phyloP scores from a whole-genome alignment of 1,139 yeast genomes.

The Petasospora fabianii region DNA sequence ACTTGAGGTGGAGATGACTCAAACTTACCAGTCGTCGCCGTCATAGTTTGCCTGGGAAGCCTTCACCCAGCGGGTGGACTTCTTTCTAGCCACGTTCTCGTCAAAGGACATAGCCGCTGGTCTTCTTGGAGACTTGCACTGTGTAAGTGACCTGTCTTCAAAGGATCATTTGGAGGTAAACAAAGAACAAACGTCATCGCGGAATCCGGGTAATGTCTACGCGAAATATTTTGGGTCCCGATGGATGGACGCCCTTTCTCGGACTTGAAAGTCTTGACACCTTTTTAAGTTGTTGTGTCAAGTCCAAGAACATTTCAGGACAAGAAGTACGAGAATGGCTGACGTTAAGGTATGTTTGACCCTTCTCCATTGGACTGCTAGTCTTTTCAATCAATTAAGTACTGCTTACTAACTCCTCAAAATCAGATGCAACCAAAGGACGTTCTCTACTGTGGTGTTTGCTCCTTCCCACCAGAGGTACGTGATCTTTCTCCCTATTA shows the following conservation, averaged over 20 bases:
- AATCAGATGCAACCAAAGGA: constrained; percentile 35
- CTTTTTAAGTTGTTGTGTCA: background rate
- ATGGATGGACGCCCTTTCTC: background rate
- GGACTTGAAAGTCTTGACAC: background rate
- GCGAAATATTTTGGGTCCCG: too few relatives aligned
- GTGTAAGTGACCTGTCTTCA: background rate
- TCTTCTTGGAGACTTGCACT: too few relatives aligned
- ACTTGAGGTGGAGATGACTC: too few relatives aligned
- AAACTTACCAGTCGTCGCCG: constrained; percentile 57
- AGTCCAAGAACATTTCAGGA: too few relatives aligned
- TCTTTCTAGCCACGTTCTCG: constrained; percentile 50
- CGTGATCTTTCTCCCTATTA: constrained; percentile 1
- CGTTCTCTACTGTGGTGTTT: constrained; percentile 74
- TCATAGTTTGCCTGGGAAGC: constrained; percentile 52
- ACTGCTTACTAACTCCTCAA: constrained; percentile 5
- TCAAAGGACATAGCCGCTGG: constrained; percentile 19
- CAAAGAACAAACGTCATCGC: too few relatives aligned
- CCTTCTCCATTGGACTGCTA: too few relatives aligned
- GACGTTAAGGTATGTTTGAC: constrained; percentile 11
- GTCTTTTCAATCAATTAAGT: too few relatives aligned
- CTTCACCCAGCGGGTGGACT: constrained; percentile 63
- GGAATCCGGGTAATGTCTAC: background rate
- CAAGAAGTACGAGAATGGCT: constrained; percentile 6
- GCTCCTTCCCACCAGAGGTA: constrained; percentile 79
- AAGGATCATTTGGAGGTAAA: background rate